These are phyloP conservation scores for Klebsormidium nitens DNA, from an alignment of 139 green algal genomes.

Conservation along the genomic window DNA sequence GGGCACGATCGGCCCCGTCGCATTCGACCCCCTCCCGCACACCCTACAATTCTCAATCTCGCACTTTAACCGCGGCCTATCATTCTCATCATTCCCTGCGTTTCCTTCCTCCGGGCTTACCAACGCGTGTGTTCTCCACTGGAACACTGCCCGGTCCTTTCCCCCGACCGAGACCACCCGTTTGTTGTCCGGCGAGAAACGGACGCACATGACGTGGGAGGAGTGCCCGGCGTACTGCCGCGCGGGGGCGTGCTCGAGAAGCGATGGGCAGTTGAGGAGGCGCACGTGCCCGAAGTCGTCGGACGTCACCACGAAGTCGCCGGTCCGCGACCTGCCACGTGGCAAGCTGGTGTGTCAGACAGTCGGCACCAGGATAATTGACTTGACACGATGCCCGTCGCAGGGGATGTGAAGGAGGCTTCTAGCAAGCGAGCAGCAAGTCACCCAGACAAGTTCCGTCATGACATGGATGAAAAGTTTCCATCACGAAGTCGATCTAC, in stretches of 20 bases:
- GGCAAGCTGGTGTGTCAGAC: neutral
- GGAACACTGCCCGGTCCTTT: slow-evolving; percentile 14
- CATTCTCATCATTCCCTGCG: no score
- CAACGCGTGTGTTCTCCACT: slow-evolving; percentile 19
- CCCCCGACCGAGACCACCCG: slow-evolving; percentile 9
- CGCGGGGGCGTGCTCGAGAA: slow-evolving; percentile 16
- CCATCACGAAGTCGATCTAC: no score
- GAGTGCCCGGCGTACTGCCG: neutral
- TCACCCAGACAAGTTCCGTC: neutral
- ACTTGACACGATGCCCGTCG: neutral
- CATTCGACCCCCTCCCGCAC: no score
- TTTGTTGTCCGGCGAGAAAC: slow-evolving; percentile 2
- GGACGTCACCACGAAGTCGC: neutral
- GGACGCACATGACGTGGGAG: slow-evolving; percentile 3
- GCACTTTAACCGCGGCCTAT: no score
- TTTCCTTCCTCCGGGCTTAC: no score
- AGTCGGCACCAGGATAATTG: neutral
- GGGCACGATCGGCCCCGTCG: no score
- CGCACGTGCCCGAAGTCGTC: slow-evolving; percentile 45
- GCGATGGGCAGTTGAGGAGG: slow-evolving; percentile 67
- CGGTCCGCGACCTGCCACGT: neutral
- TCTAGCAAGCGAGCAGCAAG: neutral
- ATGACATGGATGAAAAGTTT: no score
- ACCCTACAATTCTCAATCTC: no score
- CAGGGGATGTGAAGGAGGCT: neutral